Evolutionary conservation across 1,284 basidiomycete genomes (phyloP), one percentile per base, ranked within the genome.

Genomic region (Trametes pubescens): DNA sequence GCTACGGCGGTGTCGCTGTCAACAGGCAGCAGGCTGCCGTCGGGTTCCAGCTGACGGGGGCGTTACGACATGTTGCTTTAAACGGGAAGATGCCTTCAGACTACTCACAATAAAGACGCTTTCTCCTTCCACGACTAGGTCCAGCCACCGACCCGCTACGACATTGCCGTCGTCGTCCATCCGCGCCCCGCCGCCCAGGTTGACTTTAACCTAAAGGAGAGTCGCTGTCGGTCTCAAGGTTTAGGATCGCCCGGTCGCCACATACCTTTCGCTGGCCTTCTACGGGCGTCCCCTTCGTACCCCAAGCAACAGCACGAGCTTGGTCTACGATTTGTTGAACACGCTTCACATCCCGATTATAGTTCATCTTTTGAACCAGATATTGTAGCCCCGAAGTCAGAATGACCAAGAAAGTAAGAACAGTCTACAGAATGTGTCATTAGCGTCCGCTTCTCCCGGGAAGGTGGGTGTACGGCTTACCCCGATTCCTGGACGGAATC

Each of bases 401-500:
- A 51, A 91, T 66, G 6, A 84, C 80, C 72, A 98, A 80, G 81
- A 97, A 97, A 13, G 83, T 72, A 59, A 92, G 66, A 35, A 96
- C 95, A 37, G 86, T 86, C 90, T 92, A 65, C 29, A 9, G 29
- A 43, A 38, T 54, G 49, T 59, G 35, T 40, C 47, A 60, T 68
- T 46, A 72, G 64, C 71, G 61, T 53, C 48, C n/a, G 16, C 21
- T 46, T 52, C 7, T 6, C 29, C 4, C 14, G 13, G 57, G 0
- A 43, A 55, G 51, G 24, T 2, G 32, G 40, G 59, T 32, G 18
- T 74, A 7, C n/a, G 14, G 18, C 88, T 66, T 71, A 92, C 91
- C 65, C 87, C 86, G 68, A 98, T 84, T 47, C 95, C 94, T 22
- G 96, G 96, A 48, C 96, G 86, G 84, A 92, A 98, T 64, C 96